Evolutionary conservation across 2,329 filamentous ascomycete genomes (phyloP).

Genomic region (Helicocarpus griseus): DNA sequence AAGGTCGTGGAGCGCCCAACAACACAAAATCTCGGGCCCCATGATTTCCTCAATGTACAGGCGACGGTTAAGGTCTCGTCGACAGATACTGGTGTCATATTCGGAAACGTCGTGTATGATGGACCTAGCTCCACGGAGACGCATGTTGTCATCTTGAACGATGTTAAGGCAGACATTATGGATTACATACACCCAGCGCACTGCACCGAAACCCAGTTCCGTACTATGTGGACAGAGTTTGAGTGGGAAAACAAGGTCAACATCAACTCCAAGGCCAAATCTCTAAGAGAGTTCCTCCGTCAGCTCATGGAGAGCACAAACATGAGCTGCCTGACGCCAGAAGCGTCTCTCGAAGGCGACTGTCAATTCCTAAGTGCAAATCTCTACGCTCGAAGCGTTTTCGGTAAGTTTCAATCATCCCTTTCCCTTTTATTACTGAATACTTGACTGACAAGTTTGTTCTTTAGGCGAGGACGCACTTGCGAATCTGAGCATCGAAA

Average conservation of each 20-base stretch:
- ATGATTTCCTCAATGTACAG: constrained; percentile 97
- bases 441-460: constrained; percentile 15
- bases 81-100: constrained; percentile 96
- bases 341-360: constrained; percentile 91
- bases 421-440: not conserved
- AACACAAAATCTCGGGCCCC: constrained; percentile 87
- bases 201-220: constrained; percentile 96
- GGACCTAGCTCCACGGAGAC: constrained; percentile 84
- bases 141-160: constrained; percentile 95
- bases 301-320: constrained; percentile 97
- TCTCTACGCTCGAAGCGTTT: constrained; percentile 90
- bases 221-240: constrained; percentile 99
- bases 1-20: constrained; percentile 96
- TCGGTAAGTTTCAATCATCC: constrained; percentile 60
- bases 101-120: constrained; percentile 97
- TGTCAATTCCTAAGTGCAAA: constrained; percentile 98
- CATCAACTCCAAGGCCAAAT: constrained; percentile 95
- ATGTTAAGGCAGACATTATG: constrained; percentile 98
- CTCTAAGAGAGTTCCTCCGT: constrained; percentile 80
- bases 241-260: constrained; percentile 99
- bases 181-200: constrained; percentile 97
- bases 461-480: constrained; percentile 85
- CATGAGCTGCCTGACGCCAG: constrained; percentile 95
- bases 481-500: constrained; percentile 95
- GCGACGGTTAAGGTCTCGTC: constrained; percentile 98